These are phyloP conservation scores for Podaxis sp. DNA, from an alignment of 768 basidiomycete genomes.

Conservation along the genomic window DNA sequence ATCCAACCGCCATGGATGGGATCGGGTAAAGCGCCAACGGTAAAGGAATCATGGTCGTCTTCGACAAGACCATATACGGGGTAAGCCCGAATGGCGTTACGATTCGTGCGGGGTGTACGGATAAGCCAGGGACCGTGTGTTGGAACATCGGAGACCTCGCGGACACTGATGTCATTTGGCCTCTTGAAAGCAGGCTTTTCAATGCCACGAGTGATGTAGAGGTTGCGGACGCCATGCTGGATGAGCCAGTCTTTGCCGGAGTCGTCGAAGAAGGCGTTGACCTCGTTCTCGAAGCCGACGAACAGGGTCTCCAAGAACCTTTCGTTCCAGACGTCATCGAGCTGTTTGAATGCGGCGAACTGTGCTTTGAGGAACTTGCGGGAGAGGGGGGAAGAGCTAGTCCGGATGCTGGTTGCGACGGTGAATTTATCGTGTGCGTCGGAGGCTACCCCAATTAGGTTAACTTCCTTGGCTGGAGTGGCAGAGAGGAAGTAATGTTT, in stretches of 20 bases:
- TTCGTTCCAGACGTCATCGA: slow-evolving; percentile 36
- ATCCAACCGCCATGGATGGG: slow-evolving; percentile 31
- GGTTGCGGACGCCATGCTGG: slow-evolving; percentile 19
- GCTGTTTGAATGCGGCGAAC: slow-evolving; percentile 21
- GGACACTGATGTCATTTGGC: slow-evolving; percentile 11
- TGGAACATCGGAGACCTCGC: slow-evolving; percentile 20
- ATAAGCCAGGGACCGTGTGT: slow-evolving; percentile 32
- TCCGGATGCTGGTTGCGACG: slow-evolving; percentile 28
- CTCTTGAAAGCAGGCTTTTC: slow-evolving; percentile 16
- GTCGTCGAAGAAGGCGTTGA: slow-evolving; percentile 25
- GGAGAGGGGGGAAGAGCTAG: slow-evolving; percentile 26
- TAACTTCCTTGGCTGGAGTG: slow-evolving; percentile 18
- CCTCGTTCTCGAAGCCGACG: slow-evolving; percentile 28
- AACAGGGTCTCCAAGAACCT: slow-evolving; percentile 28
- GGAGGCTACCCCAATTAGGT: slow-evolving; percentile 7
- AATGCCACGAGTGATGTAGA: slow-evolving; percentile 8
- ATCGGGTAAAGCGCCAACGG: slow-evolving; percentile 42
- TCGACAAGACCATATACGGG: slow-evolving; percentile 38
- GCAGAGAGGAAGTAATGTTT: slow-evolving; percentile 24
- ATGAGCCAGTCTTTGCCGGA: slow-evolving; percentile 28
- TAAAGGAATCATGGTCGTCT: slow-evolving; percentile 43
- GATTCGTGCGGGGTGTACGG: background rate
- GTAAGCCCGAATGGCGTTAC: slow-evolving; percentile 19
- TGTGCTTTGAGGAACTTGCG: slow-evolving; percentile 27
- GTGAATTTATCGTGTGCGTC: slow-evolving; percentile 16